Conservation (phyloP, 2,329 filamentous ascomycete species). For the Leptographium flavum region DNA sequence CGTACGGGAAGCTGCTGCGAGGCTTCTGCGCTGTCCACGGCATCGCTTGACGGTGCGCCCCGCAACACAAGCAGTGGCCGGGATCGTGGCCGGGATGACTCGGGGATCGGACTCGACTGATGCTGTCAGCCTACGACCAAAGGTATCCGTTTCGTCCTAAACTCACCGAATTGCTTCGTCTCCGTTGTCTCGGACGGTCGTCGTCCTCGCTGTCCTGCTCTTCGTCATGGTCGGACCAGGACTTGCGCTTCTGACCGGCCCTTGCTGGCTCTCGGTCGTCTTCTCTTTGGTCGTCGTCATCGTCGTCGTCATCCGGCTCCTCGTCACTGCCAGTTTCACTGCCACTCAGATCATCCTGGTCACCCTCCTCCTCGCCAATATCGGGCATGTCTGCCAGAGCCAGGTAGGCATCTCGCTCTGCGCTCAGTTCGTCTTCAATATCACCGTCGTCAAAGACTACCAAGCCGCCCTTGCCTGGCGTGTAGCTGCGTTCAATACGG, state of each 20-base stretch:
- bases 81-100: constrained; percentile 47
- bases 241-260: constrained; percentile 46
- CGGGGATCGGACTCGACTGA: constrained; percentile 51
- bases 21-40: constrained; percentile 39
- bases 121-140: constrained; percentile 6
- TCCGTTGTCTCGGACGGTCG: constrained; percentile 61
- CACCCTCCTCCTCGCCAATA: constrained; percentile 64
- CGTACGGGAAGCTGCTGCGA: constrained; percentile 19
- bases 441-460: constrained; percentile 95
- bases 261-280: constrained; percentile 27
- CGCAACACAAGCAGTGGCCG: constrained; percentile 44
- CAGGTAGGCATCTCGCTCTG: constrained; percentile 70
- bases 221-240: constrained; percentile 57
- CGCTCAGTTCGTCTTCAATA: constrained; percentile 65
- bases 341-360: constrained; percentile 40
- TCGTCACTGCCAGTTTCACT: constrained; percentile 48
- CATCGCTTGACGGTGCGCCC: constrained; percentile 35
- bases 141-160: constrained; percentile 1
- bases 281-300: constrained; percentile 51
- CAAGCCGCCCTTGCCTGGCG: constrained; percentile 69
- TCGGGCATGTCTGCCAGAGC: constrained; percentile 86
- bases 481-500: constrained; percentile 56
- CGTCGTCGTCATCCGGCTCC: constrained; percentile 53
- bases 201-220: constrained; percentile 62
- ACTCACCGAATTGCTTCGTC: constrained; percentile 76